phyloP scores from a whole-genome alignment of 768 basidiomycete genomes.

The Tylopilus balloui region DNA sequence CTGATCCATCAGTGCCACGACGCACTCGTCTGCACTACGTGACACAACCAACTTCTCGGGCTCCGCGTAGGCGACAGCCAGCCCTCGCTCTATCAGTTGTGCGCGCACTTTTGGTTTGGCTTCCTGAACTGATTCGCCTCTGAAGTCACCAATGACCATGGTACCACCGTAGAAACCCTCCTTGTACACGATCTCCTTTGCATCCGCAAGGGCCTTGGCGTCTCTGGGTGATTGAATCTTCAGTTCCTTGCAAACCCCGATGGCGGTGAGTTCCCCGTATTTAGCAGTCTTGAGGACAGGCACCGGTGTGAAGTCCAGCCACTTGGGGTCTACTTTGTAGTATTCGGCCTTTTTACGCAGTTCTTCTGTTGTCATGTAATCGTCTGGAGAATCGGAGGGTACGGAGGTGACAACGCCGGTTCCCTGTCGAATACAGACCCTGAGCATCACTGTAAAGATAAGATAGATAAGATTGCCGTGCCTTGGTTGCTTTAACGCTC shows the following conservation, averaged over 20 bases:
- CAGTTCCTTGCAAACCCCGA: slow-evolving; percentile 75
- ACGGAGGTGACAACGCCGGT: slow-evolving; percentile 98
- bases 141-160: slow-evolving; percentile 89
- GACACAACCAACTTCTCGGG: slow-evolving; percentile 89
- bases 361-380: slow-evolving; percentile 85
- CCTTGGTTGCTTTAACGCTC: slow-evolving; percentile 92
- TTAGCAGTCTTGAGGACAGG: slow-evolving; percentile 85
- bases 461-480: slow-evolving; percentile 19
- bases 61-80: slow-evolving; percentile 91
- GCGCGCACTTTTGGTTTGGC: slow-evolving; percentile 88
- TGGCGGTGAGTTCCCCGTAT: slow-evolving; percentile 91
- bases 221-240: slow-evolving; percentile 98
- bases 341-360: slow-evolving; percentile 94
- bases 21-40: slow-evolving; percentile 93
- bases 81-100: slow-evolving; percentile 68
- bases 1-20: slow-evolving; percentile 97
- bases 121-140: slow-evolving; percentile 82
- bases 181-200: slow-evolving; percentile 97
- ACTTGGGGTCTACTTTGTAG: slow-evolving; percentile 89
- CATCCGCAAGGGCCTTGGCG: slow-evolving; percentile 86
- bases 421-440: slow-evolving; percentile 46
- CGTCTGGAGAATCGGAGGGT: slow-evolving; percentile 97
- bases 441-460: slow-evolving; percentile 2
- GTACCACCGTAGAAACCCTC: slow-evolving; percentile 95
- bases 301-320: slow-evolving; percentile 81